These are phyloP conservation scores for Aechmea fasciata DNA, from an alignment of 176 grass and related monocot genomes.

Conservation along the genomic window DNA sequence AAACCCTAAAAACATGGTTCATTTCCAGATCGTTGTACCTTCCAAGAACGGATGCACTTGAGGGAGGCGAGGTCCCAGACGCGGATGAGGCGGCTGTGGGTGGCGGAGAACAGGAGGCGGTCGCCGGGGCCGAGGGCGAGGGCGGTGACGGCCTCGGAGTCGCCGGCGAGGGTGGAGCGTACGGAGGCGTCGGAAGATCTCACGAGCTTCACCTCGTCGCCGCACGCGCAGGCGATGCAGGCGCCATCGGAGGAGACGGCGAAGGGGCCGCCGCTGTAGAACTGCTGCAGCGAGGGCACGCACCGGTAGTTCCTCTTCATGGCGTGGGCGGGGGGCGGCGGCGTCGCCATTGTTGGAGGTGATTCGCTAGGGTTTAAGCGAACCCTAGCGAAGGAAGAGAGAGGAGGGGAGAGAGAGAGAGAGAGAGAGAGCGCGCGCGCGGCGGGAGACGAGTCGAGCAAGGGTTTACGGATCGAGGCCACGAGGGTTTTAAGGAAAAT, in stretches of 20 bases:
- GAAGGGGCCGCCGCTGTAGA: constrained; percentile 74
- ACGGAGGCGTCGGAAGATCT: constrained; percentile 44
- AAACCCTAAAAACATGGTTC: neutral
- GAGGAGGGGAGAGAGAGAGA: neutral
- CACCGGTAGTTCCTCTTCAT: constrained; percentile 69
- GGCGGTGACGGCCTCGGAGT: constrained; percentile 54
- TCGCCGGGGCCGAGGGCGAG: constrained; percentile 58
- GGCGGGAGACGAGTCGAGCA: neutral
- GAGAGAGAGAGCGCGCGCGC: neutral
- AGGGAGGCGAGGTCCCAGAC: constrained; percentile 76
- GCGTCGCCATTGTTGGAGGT: constrained; percentile 2
- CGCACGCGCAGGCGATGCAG: constrained; percentile 83
- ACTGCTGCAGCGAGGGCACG: constrained; percentile 70
- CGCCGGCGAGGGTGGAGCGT: constrained; percentile 36
- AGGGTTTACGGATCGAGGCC: neutral
- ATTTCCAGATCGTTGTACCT: constrained; percentile 30
- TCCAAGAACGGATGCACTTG: constrained; percentile 84
- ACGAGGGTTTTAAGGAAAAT: too few relatives aligned
- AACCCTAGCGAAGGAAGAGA: neutral
- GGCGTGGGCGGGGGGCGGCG: neutral
- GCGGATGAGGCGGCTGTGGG: constrained; percentile 65
- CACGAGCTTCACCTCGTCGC: constrained; percentile 60
- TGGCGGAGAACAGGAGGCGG: constrained; percentile 57
- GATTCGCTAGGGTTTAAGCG: neutral
- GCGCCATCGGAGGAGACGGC: constrained; percentile 43